phyloP scores from a whole-genome alignment of 306 rosid genomes.

The Sindora glabra region DNA sequence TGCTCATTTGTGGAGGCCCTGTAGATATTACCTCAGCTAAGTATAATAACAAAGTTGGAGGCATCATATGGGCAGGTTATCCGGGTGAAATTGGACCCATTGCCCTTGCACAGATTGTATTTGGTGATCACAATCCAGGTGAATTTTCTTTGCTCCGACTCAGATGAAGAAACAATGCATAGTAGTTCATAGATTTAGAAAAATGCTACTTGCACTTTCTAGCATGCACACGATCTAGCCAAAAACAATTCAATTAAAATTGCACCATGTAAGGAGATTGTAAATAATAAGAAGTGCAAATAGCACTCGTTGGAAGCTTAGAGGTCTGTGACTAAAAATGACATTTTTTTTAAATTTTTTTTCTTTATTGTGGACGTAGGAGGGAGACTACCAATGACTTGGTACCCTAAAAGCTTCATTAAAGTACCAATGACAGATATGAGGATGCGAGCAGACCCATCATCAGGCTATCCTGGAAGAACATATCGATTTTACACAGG shows the following conservation, averaged over 20 bases:
- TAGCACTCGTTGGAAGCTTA: too few relatives aligned
- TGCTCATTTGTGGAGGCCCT: conserved; percentile 82
- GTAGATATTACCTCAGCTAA: conserved; percentile 71
- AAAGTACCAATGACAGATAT: conserved; percentile 90
- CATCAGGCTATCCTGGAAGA: conserved; percentile 71
- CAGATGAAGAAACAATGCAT: too few relatives aligned
- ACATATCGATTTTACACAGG: conserved; percentile 82
- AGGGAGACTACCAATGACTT: conserved; percentile 85
- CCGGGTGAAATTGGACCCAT: conserved; percentile 79
- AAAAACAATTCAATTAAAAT: too few relatives aligned
- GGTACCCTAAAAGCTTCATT: conserved; percentile 65
- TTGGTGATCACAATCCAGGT: conserved; percentile 96
- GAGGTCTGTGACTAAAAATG: neutral
- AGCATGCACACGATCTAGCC: too few relatives aligned
- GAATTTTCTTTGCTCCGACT: too few relatives aligned
- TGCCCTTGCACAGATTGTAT: conserved; percentile 75
- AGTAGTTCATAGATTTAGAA: too few relatives aligned
- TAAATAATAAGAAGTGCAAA: too few relatives aligned
- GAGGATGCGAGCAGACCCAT: conserved; percentile 77
- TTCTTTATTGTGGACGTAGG: conserved; percentile 37
- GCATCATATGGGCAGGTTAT: conserved; percentile 97
- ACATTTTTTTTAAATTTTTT: neutral
- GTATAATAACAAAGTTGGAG: conserved; percentile 48
- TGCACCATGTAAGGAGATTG: too few relatives aligned
- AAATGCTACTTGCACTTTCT: too few relatives aligned